Conservation (phyloP, 2,329 filamentous ascomycete species). For the Exophiala lecanii-corni region DNA sequence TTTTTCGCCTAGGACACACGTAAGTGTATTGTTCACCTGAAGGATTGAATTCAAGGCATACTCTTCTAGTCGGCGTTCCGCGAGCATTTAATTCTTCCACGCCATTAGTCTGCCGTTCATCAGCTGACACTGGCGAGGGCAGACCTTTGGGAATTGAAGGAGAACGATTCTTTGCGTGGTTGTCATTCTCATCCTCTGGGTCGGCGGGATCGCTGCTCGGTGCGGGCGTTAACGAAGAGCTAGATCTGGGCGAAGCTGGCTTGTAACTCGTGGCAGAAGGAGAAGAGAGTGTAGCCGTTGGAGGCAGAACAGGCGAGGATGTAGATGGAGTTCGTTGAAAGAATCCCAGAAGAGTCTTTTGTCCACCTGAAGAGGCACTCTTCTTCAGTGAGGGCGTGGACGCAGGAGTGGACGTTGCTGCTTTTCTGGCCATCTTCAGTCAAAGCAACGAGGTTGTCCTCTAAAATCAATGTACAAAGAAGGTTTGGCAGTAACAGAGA, state of each 20-base stretch:
- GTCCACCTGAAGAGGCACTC: conserved; percentile 48
- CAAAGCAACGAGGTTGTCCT: too few relatives aligned
- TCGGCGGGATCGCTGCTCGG: conserved; percentile 74
- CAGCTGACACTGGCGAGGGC: conserved; percentile 42
- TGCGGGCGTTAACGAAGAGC: conserved; percentile 60
- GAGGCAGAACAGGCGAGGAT: conserved; percentile 11
- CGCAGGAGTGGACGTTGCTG: conserved; percentile 27
- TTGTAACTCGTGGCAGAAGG: conserved; percentile 45
- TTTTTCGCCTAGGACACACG: conserved; percentile 50
- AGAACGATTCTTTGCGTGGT: conserved; percentile 33
- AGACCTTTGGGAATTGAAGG: conserved; percentile 53
- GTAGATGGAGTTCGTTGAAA: conserved; percentile 56
- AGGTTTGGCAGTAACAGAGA: too few relatives aligned
- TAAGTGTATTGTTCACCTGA: conserved; percentile 5
- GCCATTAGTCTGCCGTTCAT: conserved; percentile 29
- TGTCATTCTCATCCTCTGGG: conserved; percentile 56
- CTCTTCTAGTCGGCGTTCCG: conserved; percentile 78
- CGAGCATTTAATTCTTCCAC: conserved; percentile 35
- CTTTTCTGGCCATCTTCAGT: conserved; percentile 36
- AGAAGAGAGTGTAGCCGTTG: conserved; percentile 16
- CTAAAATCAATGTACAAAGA: too few relatives aligned
- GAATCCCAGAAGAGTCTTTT: conserved; percentile 73
- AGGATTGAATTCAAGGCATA: conserved; percentile 35
- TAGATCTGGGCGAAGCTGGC: conserved; percentile 37
- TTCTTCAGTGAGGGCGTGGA: conserved; percentile 38